Conservation (phyloP, 73 alveolate genomes). For the Diophrys sp. region DNA sequence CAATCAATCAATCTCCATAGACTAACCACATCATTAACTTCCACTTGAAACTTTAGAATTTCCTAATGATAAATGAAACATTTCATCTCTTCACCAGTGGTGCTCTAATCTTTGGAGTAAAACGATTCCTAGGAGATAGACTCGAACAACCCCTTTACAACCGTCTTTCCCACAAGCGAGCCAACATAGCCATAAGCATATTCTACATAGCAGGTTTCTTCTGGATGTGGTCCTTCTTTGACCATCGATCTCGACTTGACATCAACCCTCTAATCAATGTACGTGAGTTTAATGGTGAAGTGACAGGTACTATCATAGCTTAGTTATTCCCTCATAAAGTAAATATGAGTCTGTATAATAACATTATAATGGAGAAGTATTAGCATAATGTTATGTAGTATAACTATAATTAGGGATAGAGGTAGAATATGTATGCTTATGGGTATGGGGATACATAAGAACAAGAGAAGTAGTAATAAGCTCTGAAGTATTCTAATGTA, state of each 20-base stretch:
- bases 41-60: conserved; percentile 25
- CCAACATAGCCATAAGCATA: background rate
- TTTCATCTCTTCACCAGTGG: conserved; percentile 28
- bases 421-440: too few relatives aligned
- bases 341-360: conserved; percentile 14
- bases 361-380: conserved; percentile 24
- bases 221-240: background rate
- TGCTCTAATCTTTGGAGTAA: background rate
- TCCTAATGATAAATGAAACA: conserved; percentile 4
- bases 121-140: conserved; percentile 3
- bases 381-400: conserved; percentile 11
- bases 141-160: conserved; percentile 4
- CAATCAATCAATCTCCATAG: too few relatives aligned
- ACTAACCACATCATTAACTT: conserved; percentile 42
- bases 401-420: background rate
- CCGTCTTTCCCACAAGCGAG: background rate
- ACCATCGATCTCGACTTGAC: conserved; percentile 13
- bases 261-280: conserved; percentile 39
- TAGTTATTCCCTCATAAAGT: conserved; percentile 38
- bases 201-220: conserved; percentile 16
- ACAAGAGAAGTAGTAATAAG: too few relatives aligned
- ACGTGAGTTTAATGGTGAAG: conserved; percentile 53
- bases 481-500: too few relatives aligned
- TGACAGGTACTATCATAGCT: conserved; percentile 4
- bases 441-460: too few relatives aligned